Percentiles rank a stretch among this genome's conserved stretches.
Conservation (phyloP, 306 rosid genomes). For the Gynostemma pentaphyllum region DNA sequence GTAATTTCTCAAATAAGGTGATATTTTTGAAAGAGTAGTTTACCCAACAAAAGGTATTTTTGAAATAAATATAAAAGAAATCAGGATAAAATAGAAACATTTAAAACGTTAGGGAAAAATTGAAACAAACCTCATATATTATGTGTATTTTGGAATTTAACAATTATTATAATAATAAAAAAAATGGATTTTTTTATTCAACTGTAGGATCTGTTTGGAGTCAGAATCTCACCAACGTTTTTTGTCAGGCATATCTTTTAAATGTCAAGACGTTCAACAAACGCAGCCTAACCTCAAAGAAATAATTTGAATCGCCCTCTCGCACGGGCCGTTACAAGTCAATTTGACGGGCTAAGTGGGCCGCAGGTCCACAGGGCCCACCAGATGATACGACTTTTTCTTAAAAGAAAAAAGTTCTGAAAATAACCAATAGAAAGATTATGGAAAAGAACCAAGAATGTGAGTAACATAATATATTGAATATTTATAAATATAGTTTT, state of each 20-base stretch:
- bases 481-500: too few relatives aligned
- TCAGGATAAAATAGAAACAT: too few relatives aligned
- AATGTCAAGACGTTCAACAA: background rate
- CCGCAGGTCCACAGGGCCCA: slow-evolving; percentile 5
- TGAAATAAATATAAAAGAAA: too few relatives aligned
- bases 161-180: background rate
- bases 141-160: background rate
- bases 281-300: background rate
- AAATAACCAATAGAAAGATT: too few relatives aligned
- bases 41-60: too few relatives aligned
- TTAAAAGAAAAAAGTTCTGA: too few relatives aligned
- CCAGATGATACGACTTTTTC: background rate
- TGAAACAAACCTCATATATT: too few relatives aligned
- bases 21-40: too few relatives aligned
- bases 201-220: background rate
- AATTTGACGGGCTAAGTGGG: background rate
- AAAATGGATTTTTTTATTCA: background rate
- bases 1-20: too few relatives aligned
- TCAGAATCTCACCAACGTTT: slow-evolving; percentile 2
- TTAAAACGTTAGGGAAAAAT: too few relatives aligned
- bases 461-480: too few relatives aligned
- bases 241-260: background rate
- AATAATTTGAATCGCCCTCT: background rate
- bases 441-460: too few relatives aligned
- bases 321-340: background rate